These are phyloP conservation scores for Periconia macrospinosa DNA, from an alignment of 2,329 filamentous ascomycete species.

Conservation along the genomic window DNA sequence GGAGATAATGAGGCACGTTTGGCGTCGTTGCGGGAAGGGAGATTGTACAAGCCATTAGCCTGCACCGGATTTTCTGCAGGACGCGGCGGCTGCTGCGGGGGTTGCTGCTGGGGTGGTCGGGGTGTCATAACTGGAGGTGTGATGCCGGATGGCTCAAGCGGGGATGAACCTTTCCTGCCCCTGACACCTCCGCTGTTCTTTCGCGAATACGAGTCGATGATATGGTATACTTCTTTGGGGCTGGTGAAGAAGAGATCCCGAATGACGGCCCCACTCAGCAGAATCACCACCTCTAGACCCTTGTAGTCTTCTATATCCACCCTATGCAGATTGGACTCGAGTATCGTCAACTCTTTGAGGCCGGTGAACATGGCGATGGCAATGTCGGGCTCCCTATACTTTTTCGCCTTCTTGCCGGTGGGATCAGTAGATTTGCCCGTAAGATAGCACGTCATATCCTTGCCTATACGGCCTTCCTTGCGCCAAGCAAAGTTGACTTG, in stretches of 20 bases:
- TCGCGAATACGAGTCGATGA: constrained; percentile 51
- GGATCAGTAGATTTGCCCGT: constrained; percentile 71
- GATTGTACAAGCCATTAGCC: constrained; percentile 16
- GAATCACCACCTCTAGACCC: constrained; percentile 81
- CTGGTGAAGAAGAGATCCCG: constrained; percentile 65
- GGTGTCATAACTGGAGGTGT: constrained; percentile 39
- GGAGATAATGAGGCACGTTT: constrained; percentile 34
- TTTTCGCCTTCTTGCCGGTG: constrained; percentile 66
- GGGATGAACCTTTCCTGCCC: constrained; percentile 39
- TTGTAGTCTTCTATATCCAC: constrained; percentile 94
- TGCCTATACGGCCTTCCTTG: constrained; percentile 80
- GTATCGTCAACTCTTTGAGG: constrained; percentile 78
- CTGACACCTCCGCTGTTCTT: constrained; percentile 43
- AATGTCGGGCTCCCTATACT: constrained; percentile 88
- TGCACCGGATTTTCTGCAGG: constrained; percentile 18
- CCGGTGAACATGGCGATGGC: constrained; percentile 81
- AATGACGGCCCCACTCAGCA: constrained; percentile 63
- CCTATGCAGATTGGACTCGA: constrained; percentile 87
- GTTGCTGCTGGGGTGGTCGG: constrained; percentile 29
- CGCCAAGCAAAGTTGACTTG: constrained; percentile 87
- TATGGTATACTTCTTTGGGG: constrained; percentile 77
- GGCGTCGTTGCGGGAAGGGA: constrained; percentile 19
- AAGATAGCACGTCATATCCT: constrained; percentile 86
- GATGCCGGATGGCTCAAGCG: constrained; percentile 26
- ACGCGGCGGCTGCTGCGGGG: constrained; percentile 19